phyloP scores from a whole-genome alignment of 129 eudicot species.

The Smallanthus sonchifolius region DNA sequence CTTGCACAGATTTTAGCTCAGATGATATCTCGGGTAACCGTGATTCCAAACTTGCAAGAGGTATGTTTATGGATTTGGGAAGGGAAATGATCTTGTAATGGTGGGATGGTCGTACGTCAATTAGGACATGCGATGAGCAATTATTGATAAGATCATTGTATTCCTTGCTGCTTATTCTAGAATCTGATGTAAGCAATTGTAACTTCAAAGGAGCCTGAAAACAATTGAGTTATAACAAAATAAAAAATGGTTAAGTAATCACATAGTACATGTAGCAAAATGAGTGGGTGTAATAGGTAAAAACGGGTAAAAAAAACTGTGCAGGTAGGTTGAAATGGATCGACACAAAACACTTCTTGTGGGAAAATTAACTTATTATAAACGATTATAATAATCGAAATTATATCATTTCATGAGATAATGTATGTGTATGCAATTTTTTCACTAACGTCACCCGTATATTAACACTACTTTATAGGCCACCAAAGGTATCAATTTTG shows the following conservation, averaged over 20 bases:
- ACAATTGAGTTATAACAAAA: background rate
- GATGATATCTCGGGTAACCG: conserved; percentile 54
- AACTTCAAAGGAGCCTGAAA: conserved; percentile 77
- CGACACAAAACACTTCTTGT: background rate
- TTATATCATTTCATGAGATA: background rate
- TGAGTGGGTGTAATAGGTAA: background rate
- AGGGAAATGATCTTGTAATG: conserved; percentile 81
- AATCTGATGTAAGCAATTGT: conserved; percentile 48
- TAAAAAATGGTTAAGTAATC: too few relatives aligned
- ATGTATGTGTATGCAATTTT: background rate
- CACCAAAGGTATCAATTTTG: background rate
- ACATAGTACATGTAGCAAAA: background rate
- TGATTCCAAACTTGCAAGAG: conserved; percentile 62
- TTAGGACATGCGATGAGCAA: conserved; percentile 62
- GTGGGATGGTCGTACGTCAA: conserved; percentile 91
- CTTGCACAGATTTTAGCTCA: conserved; percentile 41
- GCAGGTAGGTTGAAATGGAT: background rate
- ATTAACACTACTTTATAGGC: background rate
- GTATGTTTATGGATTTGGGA: conserved; percentile 76
- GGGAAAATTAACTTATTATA: background rate
- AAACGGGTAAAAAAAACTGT: background rate
- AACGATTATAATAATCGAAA: too few relatives aligned
- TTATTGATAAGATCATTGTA: conserved; percentile 40
- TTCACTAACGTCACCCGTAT: too few relatives aligned
- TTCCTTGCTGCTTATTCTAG: conserved; percentile 86